These are phyloP conservation scores for Phytophthora niederhauseri DNA, from an alignment of 352 stramenopile species.

Conservation along the genomic window DNA sequence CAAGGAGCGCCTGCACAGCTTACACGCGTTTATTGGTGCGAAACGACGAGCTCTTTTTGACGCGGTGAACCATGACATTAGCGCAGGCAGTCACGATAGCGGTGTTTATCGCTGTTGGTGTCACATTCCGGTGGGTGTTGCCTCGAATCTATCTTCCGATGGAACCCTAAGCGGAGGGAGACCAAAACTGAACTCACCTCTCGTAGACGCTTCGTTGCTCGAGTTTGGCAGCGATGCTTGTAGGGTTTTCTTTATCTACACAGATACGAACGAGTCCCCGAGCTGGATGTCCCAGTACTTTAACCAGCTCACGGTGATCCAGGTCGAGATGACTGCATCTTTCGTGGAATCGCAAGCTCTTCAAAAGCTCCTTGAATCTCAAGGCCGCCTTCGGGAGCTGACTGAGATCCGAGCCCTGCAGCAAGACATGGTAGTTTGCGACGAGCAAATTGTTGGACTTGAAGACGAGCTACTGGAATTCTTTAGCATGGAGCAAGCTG, in stretches of 20 bases:
- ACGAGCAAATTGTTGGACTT: slow-evolving; percentile 61
- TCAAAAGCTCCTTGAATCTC: slow-evolving; percentile 41
- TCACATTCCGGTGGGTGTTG: slow-evolving; percentile 9
- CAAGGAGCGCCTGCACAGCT: slow-evolving; percentile 20
- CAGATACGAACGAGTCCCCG: slow-evolving; percentile 28
- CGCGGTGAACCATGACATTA: slow-evolving; percentile 54
- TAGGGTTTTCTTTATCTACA: slow-evolving; percentile 59
- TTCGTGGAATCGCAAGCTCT: slow-evolving; percentile 43
- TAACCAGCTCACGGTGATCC: slow-evolving; percentile 50
- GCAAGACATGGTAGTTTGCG: slow-evolving; percentile 50
- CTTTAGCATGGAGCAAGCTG: slow-evolving; percentile 46
- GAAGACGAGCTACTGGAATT: slow-evolving; percentile 73
- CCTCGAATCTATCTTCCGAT: background rate
- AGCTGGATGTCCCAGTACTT: slow-evolving; percentile 49
- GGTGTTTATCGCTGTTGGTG: slow-evolving; percentile 50
- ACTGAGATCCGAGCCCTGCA: slow-evolving; percentile 58
- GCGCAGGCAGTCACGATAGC: background rate
- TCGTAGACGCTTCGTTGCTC: slow-evolving; percentile 1
- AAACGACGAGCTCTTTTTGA: slow-evolving; percentile 59
- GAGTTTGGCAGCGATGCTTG: slow-evolving; percentile 56
- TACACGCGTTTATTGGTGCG: slow-evolving; percentile 50
- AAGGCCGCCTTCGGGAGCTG: slow-evolving; percentile 38
- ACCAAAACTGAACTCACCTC: background rate
- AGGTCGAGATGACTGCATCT: slow-evolving; percentile 45
- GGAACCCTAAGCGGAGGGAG: background rate